Evolutionary conservation across 2,329 filamentous ascomycete species (phyloP), one percentile per base, ranked within the genome.

Genomic region (Amphichorda felina): DNA sequence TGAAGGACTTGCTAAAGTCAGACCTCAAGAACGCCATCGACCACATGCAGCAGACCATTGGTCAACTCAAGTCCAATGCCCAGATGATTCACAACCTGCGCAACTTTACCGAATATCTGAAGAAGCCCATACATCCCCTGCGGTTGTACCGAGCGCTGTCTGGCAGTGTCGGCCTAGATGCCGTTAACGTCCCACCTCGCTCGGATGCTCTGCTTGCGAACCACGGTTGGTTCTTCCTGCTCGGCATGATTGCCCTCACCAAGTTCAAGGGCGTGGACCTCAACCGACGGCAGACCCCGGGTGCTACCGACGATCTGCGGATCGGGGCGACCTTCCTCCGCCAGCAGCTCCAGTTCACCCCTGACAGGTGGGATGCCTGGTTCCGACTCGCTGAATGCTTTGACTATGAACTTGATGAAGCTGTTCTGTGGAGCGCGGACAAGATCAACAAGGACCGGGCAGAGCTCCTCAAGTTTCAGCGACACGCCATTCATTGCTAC

Each of bases 1-100:
- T 94, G 63, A 94, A 89, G 49, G 91, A 96, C 44, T 62, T 96
- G 14, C 74, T 87, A 13, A 96, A 94, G 54, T 91, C 87, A 13
- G 86, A 96, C 38, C 66, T 98, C 36, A 93, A 89, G 53, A 75
- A 70, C 13, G 86, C 87, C 0, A 91, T 98, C 39, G 91, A 98
- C 40, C 87, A 88, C 45, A 85, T 98, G 59, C 88, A 96, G 53
- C 79, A 85, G 45, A 80, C 84, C 5, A 80, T 96, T 36, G 86
- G 85, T 2, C 72, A 74, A 36, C 75, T 81, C 19, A 94, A 88
- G 54, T 75, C 80, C 10, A 82, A 80, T 2, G 75, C 84, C 5
- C 78, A 87, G 41, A 79, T 94, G 57, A 71, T 80, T n/a, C 81
- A 91, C 54, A 98, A 98, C 55, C 70, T 85, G 38, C 80, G 86